These are phyloP conservation scores for Acorus gramineus DNA, from an alignment of 106 monocot species.

Conservation along the genomic window DNA sequence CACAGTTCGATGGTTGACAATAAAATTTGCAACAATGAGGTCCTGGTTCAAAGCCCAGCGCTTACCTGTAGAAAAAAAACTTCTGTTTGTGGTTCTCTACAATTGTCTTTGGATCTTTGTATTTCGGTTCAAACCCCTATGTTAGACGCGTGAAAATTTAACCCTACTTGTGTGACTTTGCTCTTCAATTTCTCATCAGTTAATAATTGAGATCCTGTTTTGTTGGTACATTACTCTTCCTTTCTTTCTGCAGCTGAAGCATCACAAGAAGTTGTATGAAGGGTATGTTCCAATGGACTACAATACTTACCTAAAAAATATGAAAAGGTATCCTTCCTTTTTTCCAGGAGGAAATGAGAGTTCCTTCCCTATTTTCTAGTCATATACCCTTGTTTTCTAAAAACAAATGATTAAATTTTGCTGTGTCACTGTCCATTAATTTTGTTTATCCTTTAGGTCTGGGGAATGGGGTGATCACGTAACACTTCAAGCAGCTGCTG, in stretches of 20 bases:
- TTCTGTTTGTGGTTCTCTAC: no score
- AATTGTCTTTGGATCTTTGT: not conserved
- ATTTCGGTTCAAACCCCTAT: not conserved
- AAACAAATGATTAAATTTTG: not conserved
- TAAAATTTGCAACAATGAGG: no score
- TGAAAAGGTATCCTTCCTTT: constrained; percentile 64
- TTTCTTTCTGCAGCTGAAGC: constrained; percentile 57
- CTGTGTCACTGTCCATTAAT: not conserved
- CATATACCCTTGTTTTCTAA: no score
- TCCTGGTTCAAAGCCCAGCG: no score
- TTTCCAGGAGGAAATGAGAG: no score
- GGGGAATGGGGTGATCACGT: constrained; percentile 97
- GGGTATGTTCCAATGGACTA: constrained; percentile 87
- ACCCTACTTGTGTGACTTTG: not conserved
- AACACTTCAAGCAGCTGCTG: constrained; percentile 85
- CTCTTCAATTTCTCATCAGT: not conserved
- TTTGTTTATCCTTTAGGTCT: constrained; percentile 23
- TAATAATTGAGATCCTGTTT: not conserved
- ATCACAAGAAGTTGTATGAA: constrained; percentile 69
- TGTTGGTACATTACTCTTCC: not conserved
- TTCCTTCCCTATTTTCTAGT: no score
- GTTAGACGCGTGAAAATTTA: not conserved
- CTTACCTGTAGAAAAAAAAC: no score
- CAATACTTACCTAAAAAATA: constrained; percentile 63
- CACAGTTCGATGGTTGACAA: no score